Evolutionary conservation across 208 protist species (phyloP).

Genomic region (Leishmania martiniquensis): DNA sequence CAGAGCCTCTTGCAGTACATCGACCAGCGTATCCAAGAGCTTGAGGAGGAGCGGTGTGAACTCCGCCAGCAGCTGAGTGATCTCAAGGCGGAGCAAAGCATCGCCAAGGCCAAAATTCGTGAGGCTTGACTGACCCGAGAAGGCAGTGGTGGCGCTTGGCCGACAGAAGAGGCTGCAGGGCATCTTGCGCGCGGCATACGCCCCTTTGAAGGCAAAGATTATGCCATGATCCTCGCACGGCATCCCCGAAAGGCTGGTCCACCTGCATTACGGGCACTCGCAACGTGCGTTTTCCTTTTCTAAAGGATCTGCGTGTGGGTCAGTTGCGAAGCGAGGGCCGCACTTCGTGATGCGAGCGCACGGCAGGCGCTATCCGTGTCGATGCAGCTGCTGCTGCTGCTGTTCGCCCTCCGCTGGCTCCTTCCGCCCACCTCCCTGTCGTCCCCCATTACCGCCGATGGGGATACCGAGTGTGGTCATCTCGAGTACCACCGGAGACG

Average conservation of each 20-base stretch:
- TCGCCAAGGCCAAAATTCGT: conserved; percentile 22
- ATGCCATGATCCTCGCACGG: background rate
- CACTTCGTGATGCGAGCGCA: background rate
- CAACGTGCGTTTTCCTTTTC: background rate
- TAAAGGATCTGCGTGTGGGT: conserved; percentile 1
- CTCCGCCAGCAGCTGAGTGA: conserved; percentile 48
- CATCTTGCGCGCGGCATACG: background rate
- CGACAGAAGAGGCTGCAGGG: background rate
- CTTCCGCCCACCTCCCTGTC: too few species aligned
- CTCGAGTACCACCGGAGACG: background rate
- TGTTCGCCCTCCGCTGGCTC: too few species aligned
- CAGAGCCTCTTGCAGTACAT: conserved; percentile 24
- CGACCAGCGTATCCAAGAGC: conserved; percentile 40
- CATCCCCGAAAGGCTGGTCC: too few species aligned
- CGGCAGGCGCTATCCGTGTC: background rate
- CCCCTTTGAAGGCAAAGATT: background rate
- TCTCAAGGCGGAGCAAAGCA: conserved; percentile 30
- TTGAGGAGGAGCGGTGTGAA: conserved; percentile 55
- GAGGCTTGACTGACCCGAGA: background rate
- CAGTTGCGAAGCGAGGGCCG: background rate
- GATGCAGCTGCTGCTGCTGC: background rate
- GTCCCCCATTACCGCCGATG: too few species aligned
- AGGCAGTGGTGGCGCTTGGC: background rate
- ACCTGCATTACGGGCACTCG: background rate
- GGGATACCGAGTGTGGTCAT: background rate